Evolutionary conservation across 345 rosid genomes (phyloP).

Genomic region (Streptanthus diversifolius): DNA sequence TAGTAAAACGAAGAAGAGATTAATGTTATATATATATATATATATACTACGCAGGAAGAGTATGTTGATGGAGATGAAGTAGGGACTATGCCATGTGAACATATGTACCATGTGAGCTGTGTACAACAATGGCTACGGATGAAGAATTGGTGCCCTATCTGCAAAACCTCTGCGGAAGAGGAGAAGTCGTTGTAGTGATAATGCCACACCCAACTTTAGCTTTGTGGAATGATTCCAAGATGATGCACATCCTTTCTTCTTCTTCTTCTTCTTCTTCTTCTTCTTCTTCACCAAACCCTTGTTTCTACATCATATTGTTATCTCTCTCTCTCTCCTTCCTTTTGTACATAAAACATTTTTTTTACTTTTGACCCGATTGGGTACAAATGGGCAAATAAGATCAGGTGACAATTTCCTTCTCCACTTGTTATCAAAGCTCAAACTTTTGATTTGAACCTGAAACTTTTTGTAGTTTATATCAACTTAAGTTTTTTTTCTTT

Average conservation of each 20-base stretch:
- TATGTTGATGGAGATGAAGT: slow-evolving; percentile 68
- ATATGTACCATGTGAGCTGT: slow-evolving; percentile 66
- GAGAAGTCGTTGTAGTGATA: slow-evolving; percentile 15
- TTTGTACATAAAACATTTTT: slow-evolving; percentile 23
- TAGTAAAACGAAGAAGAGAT: background rate
- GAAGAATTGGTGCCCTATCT: slow-evolving; percentile 96
- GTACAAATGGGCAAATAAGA: slow-evolving; percentile 18
- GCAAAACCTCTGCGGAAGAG: slow-evolving; percentile 61
- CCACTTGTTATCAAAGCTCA: slow-evolving; percentile 6
- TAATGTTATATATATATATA: background rate
- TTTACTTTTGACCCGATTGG: slow-evolving; percentile 15
- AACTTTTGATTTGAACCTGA: background rate
- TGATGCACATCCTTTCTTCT: slow-evolving; percentile 23
- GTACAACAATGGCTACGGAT: slow-evolving; percentile 78
- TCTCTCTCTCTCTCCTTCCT: background rate
- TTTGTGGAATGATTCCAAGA: slow-evolving; percentile 22
- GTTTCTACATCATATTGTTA: slow-evolving; percentile 31
- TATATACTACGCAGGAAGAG: slow-evolving; percentile 78
- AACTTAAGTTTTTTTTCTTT: background rate
- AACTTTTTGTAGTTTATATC: background rate
- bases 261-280: slow-evolving; percentile 8
- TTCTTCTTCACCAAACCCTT: slow-evolving; percentile 3
- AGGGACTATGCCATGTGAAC: slow-evolving; percentile 77
- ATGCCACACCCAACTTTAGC: slow-evolving; percentile 15
- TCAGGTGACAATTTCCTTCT: slow-evolving; percentile 1